Conservation (phyloP, 306 rosid genomes). For the Boehmeria nivea region DNA sequence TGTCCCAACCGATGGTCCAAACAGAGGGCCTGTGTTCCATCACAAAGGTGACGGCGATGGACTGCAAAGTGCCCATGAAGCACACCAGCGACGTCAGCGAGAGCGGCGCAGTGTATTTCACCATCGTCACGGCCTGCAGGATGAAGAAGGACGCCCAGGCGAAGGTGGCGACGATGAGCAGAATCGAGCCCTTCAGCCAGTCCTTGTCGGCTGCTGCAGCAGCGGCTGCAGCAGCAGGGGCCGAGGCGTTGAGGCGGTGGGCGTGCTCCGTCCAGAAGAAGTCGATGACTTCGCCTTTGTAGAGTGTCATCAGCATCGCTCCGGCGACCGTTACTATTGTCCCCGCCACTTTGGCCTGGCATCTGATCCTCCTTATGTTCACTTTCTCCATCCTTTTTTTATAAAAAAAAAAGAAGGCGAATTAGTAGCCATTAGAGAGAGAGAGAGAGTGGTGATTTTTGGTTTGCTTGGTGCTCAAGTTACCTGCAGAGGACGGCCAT, state of each 20-base stretch:
- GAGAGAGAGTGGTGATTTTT: not conserved
- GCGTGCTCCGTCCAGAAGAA: slow-evolving; percentile 43
- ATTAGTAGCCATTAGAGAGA: not conserved
- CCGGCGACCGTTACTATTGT: slow-evolving; percentile 70
- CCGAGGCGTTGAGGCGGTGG: slow-evolving; percentile 37
- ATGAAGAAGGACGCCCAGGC: slow-evolving; percentile 96
- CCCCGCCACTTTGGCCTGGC: slow-evolving; percentile 76
- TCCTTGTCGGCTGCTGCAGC: slow-evolving; percentile 35
- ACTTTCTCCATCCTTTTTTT: slow-evolving; percentile 74
- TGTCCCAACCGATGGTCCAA: slow-evolving; percentile 91
- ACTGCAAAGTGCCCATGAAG: slow-evolving; percentile 69
- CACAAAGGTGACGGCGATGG: slow-evolving; percentile 61
- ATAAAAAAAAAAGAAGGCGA: not conserved
- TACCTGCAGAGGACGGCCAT: slow-evolving; percentile 86
- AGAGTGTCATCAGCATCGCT: slow-evolving; percentile 91
- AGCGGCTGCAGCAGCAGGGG: slow-evolving; percentile 21
- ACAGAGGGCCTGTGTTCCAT: slow-evolving; percentile 59
- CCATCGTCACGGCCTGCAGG: slow-evolving; percentile 72
- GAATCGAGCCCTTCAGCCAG: slow-evolving; percentile 78
- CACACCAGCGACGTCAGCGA: slow-evolving; percentile 86
- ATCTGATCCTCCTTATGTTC: slow-evolving; percentile 48
- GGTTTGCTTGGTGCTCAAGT: not conserved
- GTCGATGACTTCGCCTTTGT: slow-evolving; percentile 72
- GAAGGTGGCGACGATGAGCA: slow-evolving; percentile 68
- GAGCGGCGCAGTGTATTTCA: slow-evolving; percentile 69